Conservation (phyloP, 345 rosid genomes). For the Arabis alpina region DNA sequence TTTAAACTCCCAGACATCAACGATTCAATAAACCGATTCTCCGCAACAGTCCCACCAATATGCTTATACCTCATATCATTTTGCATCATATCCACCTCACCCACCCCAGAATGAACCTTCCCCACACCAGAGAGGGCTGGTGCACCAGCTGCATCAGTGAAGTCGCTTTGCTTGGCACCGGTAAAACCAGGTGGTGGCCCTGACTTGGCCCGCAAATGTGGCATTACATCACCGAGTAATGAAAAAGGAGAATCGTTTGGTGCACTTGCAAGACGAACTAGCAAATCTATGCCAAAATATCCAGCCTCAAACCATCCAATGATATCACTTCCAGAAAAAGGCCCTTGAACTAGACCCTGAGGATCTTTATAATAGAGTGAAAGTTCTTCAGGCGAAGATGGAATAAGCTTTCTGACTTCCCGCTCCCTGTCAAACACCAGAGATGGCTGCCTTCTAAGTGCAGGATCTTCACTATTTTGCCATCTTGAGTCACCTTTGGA, state of each 20-base stretch:
- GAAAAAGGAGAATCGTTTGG: constrained; percentile 73
- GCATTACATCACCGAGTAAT: constrained; percentile 94
- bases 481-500: constrained; percentile 62
- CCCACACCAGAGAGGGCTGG: constrained; percentile 57
- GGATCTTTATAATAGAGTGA: constrained; percentile 87
- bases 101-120: constrained; percentile 47
- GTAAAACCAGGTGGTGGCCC: constrained; percentile 97
- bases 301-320: constrained; percentile 99
- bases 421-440: constrained; percentile 67
- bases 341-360: constrained; percentile 93
- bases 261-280: constrained; percentile 68
- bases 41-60: constrained; percentile 73
- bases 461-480: constrained; percentile 59
- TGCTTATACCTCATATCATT: constrained; percentile 61
- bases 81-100: constrained; percentile 58
- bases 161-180: constrained; percentile 69
- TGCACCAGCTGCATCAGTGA: constrained; percentile 51
- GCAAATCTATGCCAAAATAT: constrained; percentile 92
- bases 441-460: constrained; percentile 65
- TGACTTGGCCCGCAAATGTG: constrained; percentile 93
- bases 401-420: constrained; percentile 64
- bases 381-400: constrained; percentile 73
- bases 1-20: constrained; percentile 68
- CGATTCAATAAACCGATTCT: constrained; percentile 93
- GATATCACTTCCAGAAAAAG: constrained; percentile 84